Evolutionary conservation across 2,329 filamentous ascomycete species (phyloP), one percentile per base, ranked within the genome.

Genomic region (Cercospora sojina): DNA sequence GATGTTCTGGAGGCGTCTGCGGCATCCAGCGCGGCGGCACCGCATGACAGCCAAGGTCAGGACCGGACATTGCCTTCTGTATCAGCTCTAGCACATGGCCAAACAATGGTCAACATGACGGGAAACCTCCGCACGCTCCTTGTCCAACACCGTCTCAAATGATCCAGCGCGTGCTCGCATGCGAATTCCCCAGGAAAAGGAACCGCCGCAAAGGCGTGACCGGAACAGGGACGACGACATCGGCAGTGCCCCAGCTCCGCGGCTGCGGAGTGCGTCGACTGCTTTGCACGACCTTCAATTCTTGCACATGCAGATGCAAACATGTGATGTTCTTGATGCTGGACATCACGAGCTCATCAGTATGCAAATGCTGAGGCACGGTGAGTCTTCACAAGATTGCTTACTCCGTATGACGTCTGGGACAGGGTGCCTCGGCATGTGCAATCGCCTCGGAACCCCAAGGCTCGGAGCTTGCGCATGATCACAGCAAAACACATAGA

Each of bases 391-490:
- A 56, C 51, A 56, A 56, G 51, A 56, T 56, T 56, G 51, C 25
- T 29, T 16, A 29, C 51, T 56, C 25, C 16, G 23, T 4, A 49
- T 32, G 51, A 56, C 51, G 51, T 56, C 16, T 32, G 20, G 23
- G 51, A 20, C 43, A 49, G 43, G 43, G 43, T 49, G 51, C 51
- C 51, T 56, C 51, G 51, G 51, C 51, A 56, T 56, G 51, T 56
- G 51, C 25, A 56, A 56, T 16, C 51, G 25, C 25, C 51, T 32
- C 51, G 25, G 25, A 31, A 25, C 51, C 25, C 10, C 25, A n/a
- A 29, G 12, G 25, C 51, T 29, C 51, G 51, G 51, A 4, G 51
- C 51, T 56, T 12, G 43, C 51, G 51, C 51, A 31, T 56, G 51
- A 56, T 18, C 51, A 60, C 38, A 47, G n/a, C 35, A 43, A 59